A percentile compares a stretch with the other conserved stretches of the same genome.
Conservation (phyloP, 176 grass and related monocot species). For the Eragrostis curvula region DNA sequence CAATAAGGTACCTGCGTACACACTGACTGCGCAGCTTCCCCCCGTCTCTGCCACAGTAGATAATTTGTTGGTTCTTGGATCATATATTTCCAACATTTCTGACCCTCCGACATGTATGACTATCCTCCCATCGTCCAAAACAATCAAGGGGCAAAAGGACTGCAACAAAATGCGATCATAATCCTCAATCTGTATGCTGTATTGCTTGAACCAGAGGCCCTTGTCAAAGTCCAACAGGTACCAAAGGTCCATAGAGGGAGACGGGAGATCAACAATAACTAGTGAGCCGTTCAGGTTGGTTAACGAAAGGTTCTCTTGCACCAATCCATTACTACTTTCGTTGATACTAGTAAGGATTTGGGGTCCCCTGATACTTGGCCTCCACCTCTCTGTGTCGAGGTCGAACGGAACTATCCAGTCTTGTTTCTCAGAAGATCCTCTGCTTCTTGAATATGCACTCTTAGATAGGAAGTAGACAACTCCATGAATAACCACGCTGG, state of each 20-base stretch:
- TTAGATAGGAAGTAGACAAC: conserved; percentile 1
- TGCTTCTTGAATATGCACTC: background rate
- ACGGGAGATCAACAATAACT: background rate
- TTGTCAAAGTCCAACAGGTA: background rate
- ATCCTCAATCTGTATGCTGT: background rate
- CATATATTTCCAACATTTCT: background rate
- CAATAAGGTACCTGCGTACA: background rate
- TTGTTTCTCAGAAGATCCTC: background rate
- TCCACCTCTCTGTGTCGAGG: conserved; percentile 34
- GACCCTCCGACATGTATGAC: background rate
- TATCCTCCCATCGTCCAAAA: background rate
- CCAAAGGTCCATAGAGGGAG: background rate
- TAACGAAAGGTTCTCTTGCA: background rate
- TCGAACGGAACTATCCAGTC: conserved; percentile 15
- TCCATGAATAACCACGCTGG: conserved; percentile 25
- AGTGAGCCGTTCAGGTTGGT: background rate
- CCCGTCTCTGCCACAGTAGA: background rate
- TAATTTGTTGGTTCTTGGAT: background rate
- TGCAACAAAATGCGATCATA: background rate
- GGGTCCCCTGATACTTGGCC: background rate
- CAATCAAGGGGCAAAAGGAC: background rate
- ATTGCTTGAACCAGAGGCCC: background rate
- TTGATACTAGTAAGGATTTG: background rate
- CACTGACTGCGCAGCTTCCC: background rate
- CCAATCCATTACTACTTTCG: background rate